Evolutionary conservation across 2,329 filamentous ascomycete genomes (phyloP).

Genomic region (Microsporum ferrugineum): DNA sequence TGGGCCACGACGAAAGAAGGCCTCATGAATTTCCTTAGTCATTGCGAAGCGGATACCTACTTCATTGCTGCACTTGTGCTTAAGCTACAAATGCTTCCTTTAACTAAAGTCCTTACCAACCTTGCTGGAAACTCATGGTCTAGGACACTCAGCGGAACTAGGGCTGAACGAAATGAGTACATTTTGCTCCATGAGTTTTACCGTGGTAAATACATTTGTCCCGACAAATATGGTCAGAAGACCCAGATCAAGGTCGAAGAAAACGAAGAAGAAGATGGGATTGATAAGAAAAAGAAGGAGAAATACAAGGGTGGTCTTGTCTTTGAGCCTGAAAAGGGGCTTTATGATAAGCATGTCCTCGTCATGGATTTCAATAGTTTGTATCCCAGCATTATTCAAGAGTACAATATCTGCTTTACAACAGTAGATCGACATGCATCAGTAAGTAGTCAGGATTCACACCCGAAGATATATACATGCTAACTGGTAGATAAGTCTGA

Average conservation of each 20-base stretch:
- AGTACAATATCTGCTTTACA: slow-evolving; percentile 99
- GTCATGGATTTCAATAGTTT: slow-evolving; percentile 99
- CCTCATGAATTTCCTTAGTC: slow-evolving; percentile 82
- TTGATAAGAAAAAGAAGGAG: slow-evolving; percentile 88
- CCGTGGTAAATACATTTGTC: slow-evolving; percentile 93
- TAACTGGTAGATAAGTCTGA: slow-evolving; percentile 25
- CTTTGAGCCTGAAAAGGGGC: slow-evolving; percentile 91
- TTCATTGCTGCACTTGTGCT: slow-evolving; percentile 87
- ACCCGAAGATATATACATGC: not conserved
- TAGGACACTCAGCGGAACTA: slow-evolving; percentile 84
- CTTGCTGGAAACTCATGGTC: slow-evolving; percentile 98
- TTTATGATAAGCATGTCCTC: slow-evolving; percentile 95
- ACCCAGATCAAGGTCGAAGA: slow-evolving; percentile 62
- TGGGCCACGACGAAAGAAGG: slow-evolving; percentile 78
- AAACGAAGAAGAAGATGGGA: slow-evolving; percentile 57
- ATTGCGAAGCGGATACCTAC: slow-evolving; percentile 91
- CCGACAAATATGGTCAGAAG: slow-evolving; percentile 80
- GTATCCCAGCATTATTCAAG: slow-evolving; percentile 97
- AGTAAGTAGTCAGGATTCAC: slow-evolving; percentile 39
- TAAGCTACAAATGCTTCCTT: slow-evolving; percentile 77
- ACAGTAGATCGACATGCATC: slow-evolving; percentile 70
- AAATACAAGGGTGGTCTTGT: slow-evolving; percentile 98
- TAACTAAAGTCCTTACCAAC: slow-evolving; percentile 93
- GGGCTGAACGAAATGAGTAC: slow-evolving; percentile 96
- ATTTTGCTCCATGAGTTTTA: slow-evolving; percentile 97